These are phyloP conservation scores for Trichoderma asperelloides DNA, from an alignment of 495 filamentous ascomycete genomes.

Conservation along the genomic window DNA sequence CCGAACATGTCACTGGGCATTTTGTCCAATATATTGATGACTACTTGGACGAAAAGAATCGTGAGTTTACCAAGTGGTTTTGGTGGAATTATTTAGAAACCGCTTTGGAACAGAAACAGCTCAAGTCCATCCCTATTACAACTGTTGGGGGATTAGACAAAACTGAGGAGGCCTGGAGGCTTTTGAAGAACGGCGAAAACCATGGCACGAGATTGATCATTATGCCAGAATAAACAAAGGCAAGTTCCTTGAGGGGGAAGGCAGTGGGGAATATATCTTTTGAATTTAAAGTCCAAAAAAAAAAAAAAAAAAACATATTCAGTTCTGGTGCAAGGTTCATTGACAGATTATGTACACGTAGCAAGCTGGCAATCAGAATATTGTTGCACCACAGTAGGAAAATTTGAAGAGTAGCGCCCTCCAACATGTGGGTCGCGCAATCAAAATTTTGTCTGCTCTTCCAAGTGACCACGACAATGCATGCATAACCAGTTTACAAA, in stretches of 20 bases:
- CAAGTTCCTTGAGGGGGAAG: too few species aligned
- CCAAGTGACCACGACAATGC: too few species aligned
- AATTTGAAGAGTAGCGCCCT: too few species aligned
- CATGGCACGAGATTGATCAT: background rate
- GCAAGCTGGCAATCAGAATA: too few species aligned
- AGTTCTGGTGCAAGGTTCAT: too few species aligned
- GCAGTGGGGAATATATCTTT: too few species aligned
- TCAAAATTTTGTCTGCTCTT: background rate
- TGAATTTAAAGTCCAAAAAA: too few species aligned
- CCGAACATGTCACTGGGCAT: conserved; percentile 9
- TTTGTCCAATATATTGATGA: conserved; percentile 17
- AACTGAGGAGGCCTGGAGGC: background rate
- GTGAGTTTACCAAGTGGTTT: conserved; percentile 14
- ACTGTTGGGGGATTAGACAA: background rate
- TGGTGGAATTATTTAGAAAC: conserved; percentile 15
- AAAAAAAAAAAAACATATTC: too few species aligned
- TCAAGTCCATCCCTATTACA: conserved; percentile 15
- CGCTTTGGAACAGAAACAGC: background rate
- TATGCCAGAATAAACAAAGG: background rate
- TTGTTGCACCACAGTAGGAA: too few species aligned
- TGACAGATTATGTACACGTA: too few species aligned
- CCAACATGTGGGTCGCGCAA: background rate
- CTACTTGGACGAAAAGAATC: conserved; percentile 13
- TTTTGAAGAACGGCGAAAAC: background rate
- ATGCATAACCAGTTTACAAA: too few species aligned